Conservation (phyloP, 2,329 filamentous ascomycete genomes). For the Xylariaceae sp. region DNA sequence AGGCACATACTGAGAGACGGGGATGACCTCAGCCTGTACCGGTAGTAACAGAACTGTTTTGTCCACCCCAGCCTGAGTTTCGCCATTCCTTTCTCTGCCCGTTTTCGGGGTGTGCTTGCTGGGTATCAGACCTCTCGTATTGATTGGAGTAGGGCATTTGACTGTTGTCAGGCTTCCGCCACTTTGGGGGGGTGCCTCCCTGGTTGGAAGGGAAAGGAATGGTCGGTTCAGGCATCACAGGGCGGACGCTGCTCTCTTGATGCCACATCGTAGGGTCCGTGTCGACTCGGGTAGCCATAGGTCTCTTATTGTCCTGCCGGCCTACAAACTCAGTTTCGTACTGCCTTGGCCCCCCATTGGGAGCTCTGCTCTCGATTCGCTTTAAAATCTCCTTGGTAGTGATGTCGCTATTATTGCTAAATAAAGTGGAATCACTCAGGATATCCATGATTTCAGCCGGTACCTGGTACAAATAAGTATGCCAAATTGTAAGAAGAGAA, state of each 20-base stretch:
- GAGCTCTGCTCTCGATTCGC: conserved; percentile 75
- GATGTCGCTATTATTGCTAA: conserved; percentile 77
- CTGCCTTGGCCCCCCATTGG: conserved; percentile 48
- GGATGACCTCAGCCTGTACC: conserved; percentile 33
- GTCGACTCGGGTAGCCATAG: conserved; percentile 64
- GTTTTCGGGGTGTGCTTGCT: conserved; percentile 37
- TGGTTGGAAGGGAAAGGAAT: conserved; percentile 36
- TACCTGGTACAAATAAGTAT: conserved; percentile 54
- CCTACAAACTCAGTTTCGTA: conserved; percentile 55
- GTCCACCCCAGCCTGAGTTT: conserved; percentile 51
- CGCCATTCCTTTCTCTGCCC: conserved; percentile 51
- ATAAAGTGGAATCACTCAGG: conserved; percentile 76
- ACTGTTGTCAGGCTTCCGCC: conserved; percentile 42
- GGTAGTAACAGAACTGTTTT: conserved; percentile 44
- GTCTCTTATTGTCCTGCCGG: conserved; percentile 55
- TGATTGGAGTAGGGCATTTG: conserved; percentile 41
- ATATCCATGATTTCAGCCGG: conserved; percentile 87
- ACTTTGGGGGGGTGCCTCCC: conserved; percentile 46
- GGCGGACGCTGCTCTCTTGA: conserved; percentile 78
- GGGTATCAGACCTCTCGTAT: no score
- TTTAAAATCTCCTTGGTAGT: conserved; percentile 97
- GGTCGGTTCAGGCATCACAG: conserved; percentile 59
- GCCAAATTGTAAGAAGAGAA: neutral
- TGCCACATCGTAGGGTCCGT: conserved; percentile 83
- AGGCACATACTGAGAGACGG: conserved; percentile 20